Base-by-base conservation (phyloP, 2,329 filamentous ascomycete genomes). In the Nothophaeocryptopus gaeumannii region DNA sequence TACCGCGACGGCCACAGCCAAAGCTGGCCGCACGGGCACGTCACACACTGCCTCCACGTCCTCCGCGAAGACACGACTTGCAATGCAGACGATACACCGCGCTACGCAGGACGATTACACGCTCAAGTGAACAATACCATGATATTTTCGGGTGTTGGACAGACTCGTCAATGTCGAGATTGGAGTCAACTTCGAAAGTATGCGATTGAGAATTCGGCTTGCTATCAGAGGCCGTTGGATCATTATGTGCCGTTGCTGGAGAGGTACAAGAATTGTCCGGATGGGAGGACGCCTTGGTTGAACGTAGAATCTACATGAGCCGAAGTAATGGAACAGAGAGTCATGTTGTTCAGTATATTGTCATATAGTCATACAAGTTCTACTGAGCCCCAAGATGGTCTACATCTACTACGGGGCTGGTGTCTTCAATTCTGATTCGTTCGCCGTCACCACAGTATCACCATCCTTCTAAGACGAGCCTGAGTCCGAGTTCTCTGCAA, bases 121-220 rank as follows among this genome's bases (percentile, higher is more conserved):
- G 26, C 40, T 4, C 40, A 43, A 34, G 40, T 20, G 30, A 43
- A 43, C 30, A 43, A 32, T n/a, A 43, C 26, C 8, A 43, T 7
- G 13, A 16, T 43, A 13, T 43, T 34, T n/a, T 43, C 40, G 9
- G 40, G 40, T 9, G 34, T 43, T 34, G 30, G 40, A 9, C 40
- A 43, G 31, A 43, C 5, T n/a, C n/a, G 40, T n/a, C 30, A 43
- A 34, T 43, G 40, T 16, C 40, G 40, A 8, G 40, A 34, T n/a
- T 43, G 30, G 40, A 43, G 20, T n/a, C 40, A 43, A 13, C 13
- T 43, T 1, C 5, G 40, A 9, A 30, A 20, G 1, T 46, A 39
- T 16, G 44, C 44, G 13, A 39, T 46, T 15, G 35, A 46, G 44
- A 46, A 46, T 26, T 46, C 44, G 5, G 44, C 44, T n/a, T 46